Conservation (phyloP, 345 rosid genomes). For the Sapria himalayana region DNA sequence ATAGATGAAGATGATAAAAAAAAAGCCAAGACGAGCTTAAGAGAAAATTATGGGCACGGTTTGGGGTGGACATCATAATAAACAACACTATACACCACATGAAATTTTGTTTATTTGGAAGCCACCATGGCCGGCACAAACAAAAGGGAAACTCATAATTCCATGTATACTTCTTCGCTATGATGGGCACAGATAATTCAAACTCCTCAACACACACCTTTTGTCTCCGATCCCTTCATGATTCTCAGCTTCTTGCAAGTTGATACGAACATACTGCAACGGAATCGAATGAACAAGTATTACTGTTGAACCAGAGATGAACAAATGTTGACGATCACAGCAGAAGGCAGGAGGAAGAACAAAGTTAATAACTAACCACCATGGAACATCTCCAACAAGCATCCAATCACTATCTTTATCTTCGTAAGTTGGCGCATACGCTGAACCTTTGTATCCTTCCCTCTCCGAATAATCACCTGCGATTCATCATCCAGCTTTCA, state of each 20-base stretch:
- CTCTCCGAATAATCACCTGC: conserved; percentile 42
- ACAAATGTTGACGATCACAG: too few relatives aligned
- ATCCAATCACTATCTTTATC: conserved; percentile 84
- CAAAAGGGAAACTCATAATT: too few relatives aligned
- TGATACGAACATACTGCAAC: conserved; percentile 58
- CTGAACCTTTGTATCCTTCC: conserved; percentile 66
- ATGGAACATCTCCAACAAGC: conserved; percentile 78
- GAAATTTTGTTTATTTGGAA: too few relatives aligned
- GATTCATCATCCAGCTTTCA: conserved; percentile 3
- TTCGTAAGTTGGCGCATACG: conserved; percentile 49
- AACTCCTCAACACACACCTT: conserved; percentile 47
- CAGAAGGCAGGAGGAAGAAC: background rate
- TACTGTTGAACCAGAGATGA: background rate
- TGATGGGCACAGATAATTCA: too few relatives aligned
- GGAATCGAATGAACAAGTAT: conserved; percentile 5
- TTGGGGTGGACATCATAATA: too few relatives aligned
- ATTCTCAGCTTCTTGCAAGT: conserved; percentile 73
- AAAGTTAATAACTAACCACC: conserved; percentile 26
- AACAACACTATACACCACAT: too few relatives aligned
- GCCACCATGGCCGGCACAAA: too few relatives aligned
- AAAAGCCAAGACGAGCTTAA: too few relatives aligned
- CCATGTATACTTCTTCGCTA: too few relatives aligned
- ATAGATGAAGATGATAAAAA: too few relatives aligned
- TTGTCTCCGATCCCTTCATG: conserved; percentile 73
- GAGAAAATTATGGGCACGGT: too few relatives aligned